These are phyloP conservation scores for Pseudogymnoascus sp. DNA, from an alignment of 2,329 filamentous ascomycete species.

Conservation along the genomic window DNA sequence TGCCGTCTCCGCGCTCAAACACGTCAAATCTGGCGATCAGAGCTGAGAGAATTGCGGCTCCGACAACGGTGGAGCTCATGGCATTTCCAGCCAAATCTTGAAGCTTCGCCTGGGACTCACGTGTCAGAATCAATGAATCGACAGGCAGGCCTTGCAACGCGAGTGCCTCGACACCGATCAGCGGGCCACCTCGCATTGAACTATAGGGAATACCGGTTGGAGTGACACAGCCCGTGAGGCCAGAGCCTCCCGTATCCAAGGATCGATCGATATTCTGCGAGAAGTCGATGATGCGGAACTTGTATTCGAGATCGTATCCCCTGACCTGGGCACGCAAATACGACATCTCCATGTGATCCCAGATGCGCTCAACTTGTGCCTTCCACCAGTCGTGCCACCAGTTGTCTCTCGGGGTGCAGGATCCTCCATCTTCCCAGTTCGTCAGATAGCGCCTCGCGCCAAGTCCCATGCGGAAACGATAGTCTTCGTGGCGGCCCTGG, in stretches of 20 bases:
- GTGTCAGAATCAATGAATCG: slow-evolving; percentile 52
- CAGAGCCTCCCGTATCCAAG: slow-evolving; percentile 38
- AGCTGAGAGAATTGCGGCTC: slow-evolving; percentile 50
- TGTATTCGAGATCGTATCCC: slow-evolving; percentile 50
- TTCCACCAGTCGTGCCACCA: slow-evolving; percentile 43
- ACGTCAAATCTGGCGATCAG: slow-evolving; percentile 34
- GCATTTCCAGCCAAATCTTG: slow-evolving; percentile 71
- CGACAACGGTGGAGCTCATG: slow-evolving; percentile 68
- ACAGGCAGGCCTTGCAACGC: slow-evolving; percentile 61
- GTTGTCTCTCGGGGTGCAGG: slow-evolving; percentile 45
- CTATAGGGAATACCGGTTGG: slow-evolving; percentile 55
- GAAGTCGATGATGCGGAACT: slow-evolving; percentile 51
- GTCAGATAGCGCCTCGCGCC: slow-evolving; percentile 51
- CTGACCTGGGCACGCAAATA: slow-evolving; percentile 41
- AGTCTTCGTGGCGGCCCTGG: slow-evolving; percentile 49
- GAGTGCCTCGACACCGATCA: slow-evolving; percentile 56
- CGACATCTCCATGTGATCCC: slow-evolving; percentile 58
- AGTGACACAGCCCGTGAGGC: slow-evolving; percentile 59
- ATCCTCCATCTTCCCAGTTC: slow-evolving; percentile 47
- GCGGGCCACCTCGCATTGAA: slow-evolving; percentile 49
- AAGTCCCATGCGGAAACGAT: slow-evolving; percentile 41
- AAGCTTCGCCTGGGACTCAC: slow-evolving; percentile 52
- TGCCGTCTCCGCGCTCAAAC: slow-evolving; percentile 10
- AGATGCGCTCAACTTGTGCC: slow-evolving; percentile 48
- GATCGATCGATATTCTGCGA: slow-evolving; percentile 66